Evolutionary conservation across 495 filamentous ascomycete genomes (phyloP).

Genomic region (Tuber magnatum): DNA sequence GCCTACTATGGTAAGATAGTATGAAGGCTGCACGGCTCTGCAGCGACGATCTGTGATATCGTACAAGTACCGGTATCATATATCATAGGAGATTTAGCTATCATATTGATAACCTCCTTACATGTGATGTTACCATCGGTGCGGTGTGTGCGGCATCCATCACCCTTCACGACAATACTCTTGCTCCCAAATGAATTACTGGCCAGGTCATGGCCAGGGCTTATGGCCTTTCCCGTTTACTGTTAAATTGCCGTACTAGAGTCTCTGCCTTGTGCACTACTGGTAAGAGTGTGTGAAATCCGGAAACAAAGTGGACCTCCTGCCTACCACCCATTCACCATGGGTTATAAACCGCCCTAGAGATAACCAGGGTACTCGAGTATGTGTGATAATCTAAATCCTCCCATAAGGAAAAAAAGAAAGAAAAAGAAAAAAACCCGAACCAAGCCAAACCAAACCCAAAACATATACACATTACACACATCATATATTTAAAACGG

Average conservation of each 20-base stretch:
- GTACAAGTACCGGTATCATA: too few relatives aligned
- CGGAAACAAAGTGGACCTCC: neutral
- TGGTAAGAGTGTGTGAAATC: neutral
- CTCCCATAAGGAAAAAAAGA: conserved; percentile 11
- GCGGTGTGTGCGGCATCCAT: too few relatives aligned
- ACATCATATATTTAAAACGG: conserved; percentile 13
- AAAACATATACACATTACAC: conserved; percentile 27
- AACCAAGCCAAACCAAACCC: conserved; percentile 10
- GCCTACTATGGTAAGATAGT: too few relatives aligned
- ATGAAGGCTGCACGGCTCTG: too few relatives aligned
- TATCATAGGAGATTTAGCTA: too few relatives aligned
- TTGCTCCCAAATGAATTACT: too few relatives aligned
- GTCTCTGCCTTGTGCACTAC: too few relatives aligned
- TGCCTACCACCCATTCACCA: neutral
- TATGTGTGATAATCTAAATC: neutral
- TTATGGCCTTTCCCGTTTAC: neutral
- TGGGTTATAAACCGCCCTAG: neutral
- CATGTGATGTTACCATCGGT: too few relatives aligned
- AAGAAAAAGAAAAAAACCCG: conserved; percentile 7
- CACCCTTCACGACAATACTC: too few relatives aligned
- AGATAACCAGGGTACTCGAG: neutral
- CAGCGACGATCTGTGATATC: too few relatives aligned
- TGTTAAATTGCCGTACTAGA: neutral
- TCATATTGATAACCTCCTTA: too few relatives aligned
- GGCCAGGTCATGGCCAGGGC: too few relatives aligned